Evolutionary conservation across 2,329 filamentous ascomycete genomes (phyloP).

Genomic region (Fusarium secorum): DNA sequence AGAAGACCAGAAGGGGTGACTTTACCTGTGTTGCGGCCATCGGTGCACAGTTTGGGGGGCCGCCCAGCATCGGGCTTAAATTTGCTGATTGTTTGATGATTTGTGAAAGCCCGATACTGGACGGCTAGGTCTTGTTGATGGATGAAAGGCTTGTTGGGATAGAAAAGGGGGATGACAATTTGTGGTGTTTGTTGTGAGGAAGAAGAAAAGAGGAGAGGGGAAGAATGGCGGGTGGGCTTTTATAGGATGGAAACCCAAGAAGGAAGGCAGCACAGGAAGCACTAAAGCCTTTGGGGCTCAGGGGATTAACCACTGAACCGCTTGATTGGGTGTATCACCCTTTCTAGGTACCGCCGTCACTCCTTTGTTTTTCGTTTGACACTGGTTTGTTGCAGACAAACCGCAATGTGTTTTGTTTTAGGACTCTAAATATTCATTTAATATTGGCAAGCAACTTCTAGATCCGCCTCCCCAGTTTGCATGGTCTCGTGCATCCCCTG

Average conservation of each 20-base stretch:
- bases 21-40: background rate
- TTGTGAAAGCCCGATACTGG: background rate
- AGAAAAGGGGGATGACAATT: background rate
- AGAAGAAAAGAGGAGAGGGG: background rate
- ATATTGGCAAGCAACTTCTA: rapidly evolving
- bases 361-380: background rate
- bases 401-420: rapidly evolving
- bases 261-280: background rate
- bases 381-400: background rate
- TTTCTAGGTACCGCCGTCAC: background rate
- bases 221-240: background rate
- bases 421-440: background rate
- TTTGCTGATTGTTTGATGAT: background rate
- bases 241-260: background rate
- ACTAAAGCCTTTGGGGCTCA: background rate
- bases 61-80: background rate
- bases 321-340: background rate
- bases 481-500: too few species aligned
- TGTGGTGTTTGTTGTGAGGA: background rate
- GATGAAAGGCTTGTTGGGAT: background rate
- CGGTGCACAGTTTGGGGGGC: background rate
- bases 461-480: too few species aligned
- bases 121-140: background rate
- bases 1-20: background rate
- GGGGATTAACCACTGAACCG: background rate